phyloP scores from a whole-genome alignment of 2,329 filamentous ascomycete species.

The Alternaria sp. region DNA sequence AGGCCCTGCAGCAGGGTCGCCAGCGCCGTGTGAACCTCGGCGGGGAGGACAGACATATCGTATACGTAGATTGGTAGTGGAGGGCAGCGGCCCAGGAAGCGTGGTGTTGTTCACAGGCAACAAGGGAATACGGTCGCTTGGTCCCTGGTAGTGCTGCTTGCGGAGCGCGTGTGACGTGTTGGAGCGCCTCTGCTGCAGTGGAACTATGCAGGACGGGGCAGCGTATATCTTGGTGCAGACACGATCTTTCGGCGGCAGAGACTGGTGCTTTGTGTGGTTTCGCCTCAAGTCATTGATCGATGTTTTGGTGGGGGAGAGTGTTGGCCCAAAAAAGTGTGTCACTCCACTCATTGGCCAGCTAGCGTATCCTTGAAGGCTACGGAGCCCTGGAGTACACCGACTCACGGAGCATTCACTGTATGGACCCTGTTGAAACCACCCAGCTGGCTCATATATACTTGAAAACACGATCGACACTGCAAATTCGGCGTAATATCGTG shows the following conservation, averaged over 20 bases:
- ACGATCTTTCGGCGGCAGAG: slow-evolving; percentile 7
- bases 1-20: slow-evolving; percentile 85
- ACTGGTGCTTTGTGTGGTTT: slow-evolving; percentile 3
- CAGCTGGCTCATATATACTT: neutral
- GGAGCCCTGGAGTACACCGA: neutral
- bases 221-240: neutral
- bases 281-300: slow-evolving; percentile 16
- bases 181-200: slow-evolving; percentile 9
- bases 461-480: neutral
- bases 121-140: slow-evolving; percentile 6
- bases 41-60: slow-evolving; percentile 82
- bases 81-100: slow-evolving; percentile 28
- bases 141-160: neutral
- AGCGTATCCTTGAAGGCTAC: neutral
- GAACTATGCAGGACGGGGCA: neutral
- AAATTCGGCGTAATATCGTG: neutral
- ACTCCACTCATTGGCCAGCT: neutral
- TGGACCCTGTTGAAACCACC: neutral
- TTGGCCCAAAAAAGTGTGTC: neutral
- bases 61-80: slow-evolving; percentile 11
- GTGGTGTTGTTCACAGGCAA: slow-evolving; percentile 14
- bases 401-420: neutral
- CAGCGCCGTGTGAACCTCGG: slow-evolving; percentile 84
- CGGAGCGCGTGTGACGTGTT: slow-evolving; percentile 17
- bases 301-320: slow-evolving; percentile 21